Conservation (phyloP, 768 basidiomycete species). For the Xerocomus potaroensis region DNA sequence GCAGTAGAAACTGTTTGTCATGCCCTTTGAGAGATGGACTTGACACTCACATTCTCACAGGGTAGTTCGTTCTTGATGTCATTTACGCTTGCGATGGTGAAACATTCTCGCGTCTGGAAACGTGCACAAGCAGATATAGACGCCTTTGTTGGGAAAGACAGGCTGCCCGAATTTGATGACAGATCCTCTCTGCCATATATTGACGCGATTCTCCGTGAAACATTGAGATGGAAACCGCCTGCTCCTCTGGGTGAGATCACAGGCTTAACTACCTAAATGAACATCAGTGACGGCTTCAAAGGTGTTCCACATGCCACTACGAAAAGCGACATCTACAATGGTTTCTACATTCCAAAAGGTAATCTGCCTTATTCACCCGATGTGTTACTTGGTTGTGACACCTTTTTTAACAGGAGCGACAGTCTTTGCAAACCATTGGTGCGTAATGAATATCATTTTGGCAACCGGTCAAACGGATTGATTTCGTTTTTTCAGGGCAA, state of each 20-base stretch:
- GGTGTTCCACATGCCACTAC: slow-evolving; percentile 1
- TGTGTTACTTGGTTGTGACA: not conserved
- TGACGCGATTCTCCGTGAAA: slow-evolving; percentile 1
- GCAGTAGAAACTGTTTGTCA: slow-evolving; percentile 14
- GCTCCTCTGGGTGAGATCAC: not conserved
- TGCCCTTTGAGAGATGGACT: not conserved
- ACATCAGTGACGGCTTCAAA: not conserved
- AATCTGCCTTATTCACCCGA: not conserved
- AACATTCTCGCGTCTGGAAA: slow-evolving; percentile 6
- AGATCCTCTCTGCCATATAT: slow-evolving; percentile 3
- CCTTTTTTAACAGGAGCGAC: slow-evolving; percentile 6
- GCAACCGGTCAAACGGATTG: not conserved
- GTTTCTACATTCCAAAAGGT: slow-evolving; percentile 7
- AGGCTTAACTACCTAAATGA: not conserved
- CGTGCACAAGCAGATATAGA: slow-evolving; percentile 3
- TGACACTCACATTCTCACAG: not conserved
- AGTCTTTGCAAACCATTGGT: slow-evolving; percentile 16
- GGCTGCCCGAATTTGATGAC: slow-evolving; percentile 6
- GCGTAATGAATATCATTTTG: not conserved
- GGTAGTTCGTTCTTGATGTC: not conserved
- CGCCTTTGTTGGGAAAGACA: not conserved
- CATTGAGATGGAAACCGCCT: slow-evolving; percentile 5
- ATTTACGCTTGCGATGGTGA: slow-evolving; percentile 9
- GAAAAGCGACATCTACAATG: not conserved
- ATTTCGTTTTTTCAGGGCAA: slow-evolving; percentile 8